phyloP scores from a whole-genome alignment of 805 yeast species.

The Nematodospora valgi region DNA sequence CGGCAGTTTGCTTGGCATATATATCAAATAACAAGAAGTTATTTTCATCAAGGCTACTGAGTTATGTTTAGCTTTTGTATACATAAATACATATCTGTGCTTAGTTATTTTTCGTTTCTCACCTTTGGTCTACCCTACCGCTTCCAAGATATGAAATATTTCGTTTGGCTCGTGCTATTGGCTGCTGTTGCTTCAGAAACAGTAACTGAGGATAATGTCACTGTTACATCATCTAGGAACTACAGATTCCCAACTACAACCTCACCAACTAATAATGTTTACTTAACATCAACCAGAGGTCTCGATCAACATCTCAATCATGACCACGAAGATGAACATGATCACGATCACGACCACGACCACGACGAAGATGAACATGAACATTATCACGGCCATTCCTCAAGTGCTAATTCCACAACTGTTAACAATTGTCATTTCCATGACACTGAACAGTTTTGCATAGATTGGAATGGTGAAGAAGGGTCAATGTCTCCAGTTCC shows the following conservation, averaged over 20 bases:
- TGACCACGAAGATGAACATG: conserved; percentile 5
- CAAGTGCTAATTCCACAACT: conserved; percentile 2
- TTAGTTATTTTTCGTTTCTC: too few species aligned
- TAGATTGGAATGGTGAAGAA: conserved; percentile 19
- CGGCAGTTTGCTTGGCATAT: too few species aligned
- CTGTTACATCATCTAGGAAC: conserved; percentile 9
- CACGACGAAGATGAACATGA: conserved; percentile 4
- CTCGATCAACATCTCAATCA: conserved; percentile 1
- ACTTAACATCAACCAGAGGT: neutral
- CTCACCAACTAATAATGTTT: neutral
- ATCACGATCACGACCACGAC: neutral
- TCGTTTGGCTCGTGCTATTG: conserved; percentile 1
- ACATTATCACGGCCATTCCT: neutral
- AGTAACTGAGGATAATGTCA: conserved; percentile 6
- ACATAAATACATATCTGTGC: too few species aligned
- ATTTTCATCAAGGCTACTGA: too few species aligned
- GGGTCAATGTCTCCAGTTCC: conserved; percentile 21
- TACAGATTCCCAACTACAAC: conserved; percentile 2
- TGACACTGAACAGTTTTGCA: conserved; percentile 16
- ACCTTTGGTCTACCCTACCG: too few species aligned
- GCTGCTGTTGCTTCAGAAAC: neutral
- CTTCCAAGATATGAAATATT: conserved; percentile 1
- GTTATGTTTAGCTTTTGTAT: too few species aligned
- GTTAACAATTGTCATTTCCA: conserved; percentile 21
- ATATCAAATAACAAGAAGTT: too few species aligned